These are phyloP conservation scores for Litchi chinensis DNA, from an alignment of 345 rosid genomes.

Conservation along the genomic window DNA sequence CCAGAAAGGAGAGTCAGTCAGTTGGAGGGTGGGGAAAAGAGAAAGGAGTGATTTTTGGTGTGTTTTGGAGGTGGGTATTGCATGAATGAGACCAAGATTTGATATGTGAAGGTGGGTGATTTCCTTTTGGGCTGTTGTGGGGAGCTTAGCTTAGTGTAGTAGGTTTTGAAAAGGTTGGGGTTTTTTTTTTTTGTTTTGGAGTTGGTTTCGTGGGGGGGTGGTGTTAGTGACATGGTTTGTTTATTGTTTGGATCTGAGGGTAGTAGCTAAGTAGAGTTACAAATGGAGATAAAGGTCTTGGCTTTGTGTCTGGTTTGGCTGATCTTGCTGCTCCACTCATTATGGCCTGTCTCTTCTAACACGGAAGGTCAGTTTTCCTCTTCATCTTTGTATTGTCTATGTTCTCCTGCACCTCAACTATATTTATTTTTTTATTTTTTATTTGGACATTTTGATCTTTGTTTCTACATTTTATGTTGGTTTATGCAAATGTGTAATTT, in stretches of 20 bases:
- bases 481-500: conserved; percentile 10
- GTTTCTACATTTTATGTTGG: conserved; percentile 11
- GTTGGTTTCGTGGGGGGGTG: background rate
- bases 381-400: background rate
- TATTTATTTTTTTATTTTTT: background rate
- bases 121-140: conserved; percentile 21
- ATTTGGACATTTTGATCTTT: conserved; percentile 23
- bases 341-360: conserved; percentile 63
- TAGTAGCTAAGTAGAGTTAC: conserved; percentile 22
- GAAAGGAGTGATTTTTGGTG: background rate
- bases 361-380: conserved; percentile 66
- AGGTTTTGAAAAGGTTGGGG: conserved; percentile 36
- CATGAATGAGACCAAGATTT: conserved; percentile 27
- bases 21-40: background rate
- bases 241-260: conserved; percentile 74
- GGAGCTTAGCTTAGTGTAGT: conserved; percentile 15
- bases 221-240: conserved; percentile 41
- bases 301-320: conserved; percentile 46
- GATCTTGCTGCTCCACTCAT: conserved; percentile 55
- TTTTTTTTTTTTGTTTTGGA: conserved; percentile 11
- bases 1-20: background rate
- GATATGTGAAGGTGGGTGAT: conserved; percentile 25
- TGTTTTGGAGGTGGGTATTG: background rate
- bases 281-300: conserved; percentile 48
- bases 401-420: conserved; percentile 12